Base-by-base conservation (phyloP, 202 grass and related monocot species). In the Cymbopogon flexuosus region DNA sequence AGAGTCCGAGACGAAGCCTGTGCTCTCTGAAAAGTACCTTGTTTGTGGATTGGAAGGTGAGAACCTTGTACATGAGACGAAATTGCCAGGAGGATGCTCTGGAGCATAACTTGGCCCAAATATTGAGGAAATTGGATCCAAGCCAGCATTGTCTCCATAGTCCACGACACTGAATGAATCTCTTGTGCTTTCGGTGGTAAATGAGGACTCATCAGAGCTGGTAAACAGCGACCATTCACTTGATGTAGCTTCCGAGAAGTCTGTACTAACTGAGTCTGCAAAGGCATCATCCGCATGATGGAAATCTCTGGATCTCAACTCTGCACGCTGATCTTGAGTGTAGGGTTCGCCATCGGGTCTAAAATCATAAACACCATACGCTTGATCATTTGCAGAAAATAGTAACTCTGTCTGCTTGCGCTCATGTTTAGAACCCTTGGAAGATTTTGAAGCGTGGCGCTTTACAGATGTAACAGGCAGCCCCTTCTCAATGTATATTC, bases 161-260 rank as follows among this genome's bases (percentile, higher is more conserved):
- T 99, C 96, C 36, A 85, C 80, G 4, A 91, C 88, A 80, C 96
- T 99, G 80, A 93, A 99, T 23, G 96, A 99, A 82, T 99, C 96
- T 87, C 96, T 89, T 35, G 92, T 99, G 79, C 96, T 99, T 72
- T 99, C 96, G 1, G 96, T 96, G 45, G 96, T 99, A 74, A 99
- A 99, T 1, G 96, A 99, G 13, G 96, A 99, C 56, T 99, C 96
- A n/a, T 99, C 96, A 6, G 96, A 99, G 70, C 96, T 99, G 34
- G 96, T 99, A 79, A 99, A 99, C 27, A 99, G 87, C 1, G 92
- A 93, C 96, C 96, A 91, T 81, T 99, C 96, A 35, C 96, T 99
- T 36, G 92, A 91, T 61, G 96, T 87, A 21, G 90, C 96, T 42
- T 99, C 96, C 8, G 96, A 99, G 80, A 95, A 95, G 73, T 99